These are phyloP conservation scores for Mrakia frigida DNA, from an alignment of 768 basidiomycete species.

Conservation along the genomic window DNA sequence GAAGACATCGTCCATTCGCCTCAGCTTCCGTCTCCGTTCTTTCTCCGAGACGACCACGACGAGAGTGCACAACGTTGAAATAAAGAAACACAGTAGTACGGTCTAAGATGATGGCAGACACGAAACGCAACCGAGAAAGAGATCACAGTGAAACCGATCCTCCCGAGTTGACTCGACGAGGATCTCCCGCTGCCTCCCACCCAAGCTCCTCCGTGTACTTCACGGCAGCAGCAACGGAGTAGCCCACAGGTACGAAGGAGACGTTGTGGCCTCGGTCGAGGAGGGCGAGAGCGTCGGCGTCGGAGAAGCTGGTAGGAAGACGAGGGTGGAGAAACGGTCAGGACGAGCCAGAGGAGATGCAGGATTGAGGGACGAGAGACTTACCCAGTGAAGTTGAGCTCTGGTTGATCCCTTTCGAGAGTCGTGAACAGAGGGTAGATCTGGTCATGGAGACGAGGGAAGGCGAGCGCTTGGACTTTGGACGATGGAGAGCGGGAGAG, in stretches of 20 bases:
- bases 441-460: constrained; percentile 30
- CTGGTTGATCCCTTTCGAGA: constrained; percentile 21
- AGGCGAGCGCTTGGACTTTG: constrained; percentile 22
- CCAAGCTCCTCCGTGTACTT: constrained; percentile 1
- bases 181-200: constrained; percentile 33
- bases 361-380: not conserved
- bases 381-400: constrained; percentile 18
- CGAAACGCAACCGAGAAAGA: too few relatives aligned
- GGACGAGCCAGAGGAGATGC: not conserved
- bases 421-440: constrained; percentile 20
- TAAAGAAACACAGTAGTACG: too few relatives aligned
- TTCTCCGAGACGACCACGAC: not conserved
- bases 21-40: not conserved
- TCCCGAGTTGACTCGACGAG: not conserved
- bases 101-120: too few relatives aligned
- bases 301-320: not conserved
- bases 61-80: too few relatives aligned
- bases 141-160: too few relatives aligned
- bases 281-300: not conserved
- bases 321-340: not conserved
- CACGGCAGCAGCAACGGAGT: constrained; percentile 23
- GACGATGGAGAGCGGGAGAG: not conserved
- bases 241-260: constrained; percentile 20
- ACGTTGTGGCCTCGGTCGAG: constrained; percentile 21
- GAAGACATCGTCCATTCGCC: not conserved